Evolutionary conservation across 148 eudicot species (phyloP), one percentile per base, ranked within the genome.

Genomic region (Spergularia marina): DNA sequence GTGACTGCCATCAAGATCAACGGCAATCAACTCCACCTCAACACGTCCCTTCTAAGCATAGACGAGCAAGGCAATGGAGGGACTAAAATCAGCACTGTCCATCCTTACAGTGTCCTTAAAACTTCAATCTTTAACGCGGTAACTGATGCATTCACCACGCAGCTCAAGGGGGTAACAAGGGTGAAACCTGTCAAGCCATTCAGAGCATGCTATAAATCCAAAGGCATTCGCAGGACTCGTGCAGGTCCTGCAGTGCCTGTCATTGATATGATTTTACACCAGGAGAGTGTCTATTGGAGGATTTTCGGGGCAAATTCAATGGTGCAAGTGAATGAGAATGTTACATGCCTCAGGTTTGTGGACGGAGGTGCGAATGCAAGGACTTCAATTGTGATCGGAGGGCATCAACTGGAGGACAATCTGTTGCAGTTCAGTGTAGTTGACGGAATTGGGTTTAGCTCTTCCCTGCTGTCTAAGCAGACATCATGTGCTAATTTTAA

Each of bases 1-100:
- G 83, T 90, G 2, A 85, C 77, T 30, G 81, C 89, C 11, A 85
- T 88, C 67, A 72, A 76, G n/a, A 74, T 88, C 60, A 76, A 80
- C 59, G 56, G 72, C 18, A 77, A 74, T 14, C 40, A 10, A 1
- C 77, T 90, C 12, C 15, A 81, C 0, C 10, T 87, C 4, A 85
- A 86, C 86, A 75, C 67, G 2, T 30, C 86, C 0, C 64, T 90
- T 13, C 76, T 88, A 6, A 47, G 55, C 12, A 67, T 51, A 82
- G 49, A 88, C 83, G 25, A 52, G n/a, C 3, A 64, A 83, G 96
- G 96, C 6, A 60, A 82, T 30, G 92, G 96, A 0, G 96, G 96
- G 10, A 89, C 91, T 0, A 91, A 91, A 59, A 87, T 91, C 61
- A 91, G 97, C 82, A 89, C 94, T 0, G 84, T 88, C 0, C 70